Evolutionary conservation across 176 grass and related monocot genomes (phyloP), one percentile per base, ranked within the genome.

Genomic region (Lolium perenne): DNA sequence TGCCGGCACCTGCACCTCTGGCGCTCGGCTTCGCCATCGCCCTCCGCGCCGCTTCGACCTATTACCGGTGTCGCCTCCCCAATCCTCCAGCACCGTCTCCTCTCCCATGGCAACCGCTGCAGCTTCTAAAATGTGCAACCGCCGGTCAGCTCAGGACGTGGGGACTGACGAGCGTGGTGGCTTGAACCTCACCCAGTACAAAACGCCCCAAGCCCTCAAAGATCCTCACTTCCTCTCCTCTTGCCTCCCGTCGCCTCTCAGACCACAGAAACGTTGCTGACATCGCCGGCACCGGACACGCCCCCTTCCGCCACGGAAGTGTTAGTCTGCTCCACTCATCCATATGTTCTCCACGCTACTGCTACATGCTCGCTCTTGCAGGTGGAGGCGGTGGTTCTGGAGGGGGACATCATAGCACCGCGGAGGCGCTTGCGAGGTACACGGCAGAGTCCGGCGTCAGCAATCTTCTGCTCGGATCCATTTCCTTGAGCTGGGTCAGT

Each of bases 191-290:
- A 7, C 41, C 41, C 26, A 29, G 25, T 65, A 65, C 26, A 65
- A 65, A 43, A 43, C 41, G 41, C 41, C 41, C 41, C 6, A 3
- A 43, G 41, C 41, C 62, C 62, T 65, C 62, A 65, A 65, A 65
- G 12, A 65, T 32, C 12, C 62, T 29, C 62, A 65, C 62, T 65
- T 65, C 62, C 62, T 65, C 62, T 65, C 62, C 23, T 65, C 61
- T 64, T 23, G 11, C 61, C 61, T 64, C 61, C 4, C 25, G 25
- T 14, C 23, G 4, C 62, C 62, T 65, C 20, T 32, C 62, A 29
- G 5, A 32, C 61, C 10, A 4, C 23, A 64, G 23, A 64, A 64
- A 22, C 61, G 22, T 64, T 64, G 23, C 10, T 22, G 22, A 26
- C 60, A 10, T 26, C 22, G 21, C 10, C 22, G 8, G 60, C 60